phyloP scores from a whole-genome alignment of 2,329 filamentous ascomycete genomes.

The Penicillium sp. region DNA sequence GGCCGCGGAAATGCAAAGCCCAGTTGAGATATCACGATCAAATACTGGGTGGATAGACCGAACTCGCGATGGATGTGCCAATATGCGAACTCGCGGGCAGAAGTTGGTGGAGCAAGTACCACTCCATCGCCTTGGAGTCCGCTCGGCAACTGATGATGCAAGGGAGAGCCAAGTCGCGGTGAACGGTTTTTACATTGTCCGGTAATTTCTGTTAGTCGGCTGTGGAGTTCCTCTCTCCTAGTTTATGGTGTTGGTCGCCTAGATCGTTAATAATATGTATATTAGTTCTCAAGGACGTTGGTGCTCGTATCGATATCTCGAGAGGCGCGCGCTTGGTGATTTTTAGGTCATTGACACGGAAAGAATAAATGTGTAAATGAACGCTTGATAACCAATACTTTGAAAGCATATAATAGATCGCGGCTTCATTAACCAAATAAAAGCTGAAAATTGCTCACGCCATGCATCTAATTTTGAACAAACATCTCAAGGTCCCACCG shows the following conservation, averaged over 20 bases:
- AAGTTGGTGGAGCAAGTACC: conserved; percentile 59
- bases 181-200: conserved; percentile 42
- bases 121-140: conserved; percentile 59
- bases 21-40: conserved; percentile 12
- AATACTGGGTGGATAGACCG: conserved; percentile 44
- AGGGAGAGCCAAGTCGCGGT: conserved; percentile 46
- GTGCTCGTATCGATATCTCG: background rate
- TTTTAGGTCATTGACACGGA: background rate
- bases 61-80: conserved; percentile 49
- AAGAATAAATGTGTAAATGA: background rate
- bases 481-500: conserved; percentile 12
- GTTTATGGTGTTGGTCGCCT: background rate
- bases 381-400: background rate
- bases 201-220: conserved; percentile 11
- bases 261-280: background rate
- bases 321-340: background rate
- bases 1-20: conserved; percentile 29
- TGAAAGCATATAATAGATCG: background rate
- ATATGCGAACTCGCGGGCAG: conserved; percentile 53
- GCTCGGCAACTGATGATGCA: conserved; percentile 45
- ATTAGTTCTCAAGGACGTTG: background rate
- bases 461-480: background rate
- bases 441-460: background rate
- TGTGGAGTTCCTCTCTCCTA: background rate
- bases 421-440: background rate